Conservation (phyloP, 768 basidiomycete genomes). For the Hygrocybe punicea region DNA sequence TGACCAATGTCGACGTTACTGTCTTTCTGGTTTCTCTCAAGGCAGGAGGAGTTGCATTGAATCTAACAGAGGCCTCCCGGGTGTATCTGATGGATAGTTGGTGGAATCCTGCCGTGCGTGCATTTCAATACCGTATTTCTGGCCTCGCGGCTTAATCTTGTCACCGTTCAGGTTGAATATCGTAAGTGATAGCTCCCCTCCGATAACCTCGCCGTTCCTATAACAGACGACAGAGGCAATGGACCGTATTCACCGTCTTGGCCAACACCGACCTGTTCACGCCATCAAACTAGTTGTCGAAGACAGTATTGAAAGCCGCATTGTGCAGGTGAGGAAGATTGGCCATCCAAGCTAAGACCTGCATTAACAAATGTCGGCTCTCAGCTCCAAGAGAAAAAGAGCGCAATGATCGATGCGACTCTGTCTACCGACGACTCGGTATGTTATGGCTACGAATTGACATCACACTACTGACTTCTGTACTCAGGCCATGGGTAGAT, state of each 20-base stretch:
- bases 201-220: not conserved
- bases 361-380: not conserved
- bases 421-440: slow-evolving; percentile 78
- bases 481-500: slow-evolving; percentile 80
- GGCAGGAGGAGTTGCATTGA: slow-evolving; percentile 91
- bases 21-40: slow-evolving; percentile 97
- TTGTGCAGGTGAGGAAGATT: slow-evolving; percentile 62
- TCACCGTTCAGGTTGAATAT: slow-evolving; percentile 59
- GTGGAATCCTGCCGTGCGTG: slow-evolving; percentile 93
- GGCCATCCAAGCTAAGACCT: not conserved
- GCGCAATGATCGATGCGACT: slow-evolving; percentile 90
- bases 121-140: slow-evolving; percentile 2
- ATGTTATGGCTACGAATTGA: slow-evolving; percentile 18
- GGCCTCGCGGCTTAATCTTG: not conserved
- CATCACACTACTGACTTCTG: slow-evolving; percentile 11
- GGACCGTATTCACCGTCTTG: slow-evolving; percentile 95
- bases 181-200: slow-evolving; percentile 47
- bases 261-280: slow-evolving; percentile 90
- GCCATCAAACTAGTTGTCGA: slow-evolving; percentile 94
- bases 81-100: slow-evolving; percentile 97
- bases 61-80: slow-evolving; percentile 85
- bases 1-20: slow-evolving; percentile 90
- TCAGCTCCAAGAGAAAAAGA: slow-evolving; percentile 94
- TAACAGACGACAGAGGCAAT: slow-evolving; percentile 66
- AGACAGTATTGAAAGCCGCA: slow-evolving; percentile 94